Percentiles rank a stretch among this genome's conserved stretches.
Conservation (phyloP, 208 protist species). For the Leishmania major region DNA sequence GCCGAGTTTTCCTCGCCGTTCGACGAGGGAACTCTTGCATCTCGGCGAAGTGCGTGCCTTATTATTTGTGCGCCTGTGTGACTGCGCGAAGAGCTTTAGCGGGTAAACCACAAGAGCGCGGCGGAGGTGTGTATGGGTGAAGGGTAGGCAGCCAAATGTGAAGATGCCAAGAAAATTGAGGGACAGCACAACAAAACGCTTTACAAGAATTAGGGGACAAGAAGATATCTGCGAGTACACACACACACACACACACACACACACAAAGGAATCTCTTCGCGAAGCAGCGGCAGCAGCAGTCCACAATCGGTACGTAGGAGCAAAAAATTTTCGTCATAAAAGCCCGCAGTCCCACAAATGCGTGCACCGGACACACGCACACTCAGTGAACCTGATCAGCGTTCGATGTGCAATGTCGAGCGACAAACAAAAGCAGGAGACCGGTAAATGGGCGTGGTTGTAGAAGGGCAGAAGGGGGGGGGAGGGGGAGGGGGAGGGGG, state of each 20-base stretch:
- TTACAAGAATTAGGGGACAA: not conserved
- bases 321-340: too few species aligned
- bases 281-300: not conserved
- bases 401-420: not conserved
- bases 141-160: not conserved
- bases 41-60: not conserved
- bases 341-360: not conserved
- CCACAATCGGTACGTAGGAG: not conserved
- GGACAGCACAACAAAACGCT: not conserved
- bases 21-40: slow-evolving; percentile 1
- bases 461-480: not conserved
- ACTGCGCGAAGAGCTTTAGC: not conserved
- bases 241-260: not conserved
- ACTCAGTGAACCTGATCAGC: not conserved
- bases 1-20: not conserved
- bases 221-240: not conserved
- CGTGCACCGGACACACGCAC: not conserved
- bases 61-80: slow-evolving; percentile 3
- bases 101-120: too few species aligned
- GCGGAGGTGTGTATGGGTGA: not conserved
- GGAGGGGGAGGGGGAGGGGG: not conserved
- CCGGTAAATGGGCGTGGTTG: not conserved
- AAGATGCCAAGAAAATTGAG: not conserved
- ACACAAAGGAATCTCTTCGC: not conserved
- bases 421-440: not conserved